These are phyloP conservation scores for Neurospora sp. DNA, from an alignment of 495 filamentous ascomycete species.

Conservation along the genomic window DNA sequence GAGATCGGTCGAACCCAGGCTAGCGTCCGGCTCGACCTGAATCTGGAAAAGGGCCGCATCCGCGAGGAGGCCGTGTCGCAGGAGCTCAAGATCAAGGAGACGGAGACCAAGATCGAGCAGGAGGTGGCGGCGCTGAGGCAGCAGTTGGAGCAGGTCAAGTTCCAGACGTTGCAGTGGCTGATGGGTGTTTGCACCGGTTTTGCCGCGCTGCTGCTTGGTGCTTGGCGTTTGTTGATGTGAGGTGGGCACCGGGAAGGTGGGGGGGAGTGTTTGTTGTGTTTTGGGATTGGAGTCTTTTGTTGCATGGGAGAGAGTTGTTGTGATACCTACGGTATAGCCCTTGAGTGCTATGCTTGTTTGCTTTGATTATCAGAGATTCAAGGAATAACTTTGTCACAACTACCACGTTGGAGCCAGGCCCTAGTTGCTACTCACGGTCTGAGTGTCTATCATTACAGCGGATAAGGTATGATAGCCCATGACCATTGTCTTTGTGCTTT, in stretches of 20 bases:
- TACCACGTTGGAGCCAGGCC: neutral
- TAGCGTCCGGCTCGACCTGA: slow-evolving; percentile 81
- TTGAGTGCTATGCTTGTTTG: neutral
- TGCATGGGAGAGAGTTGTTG: neutral
- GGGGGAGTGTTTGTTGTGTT: neutral
- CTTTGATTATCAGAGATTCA: neutral
- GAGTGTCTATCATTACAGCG: neutral
- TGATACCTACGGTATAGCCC: neutral
- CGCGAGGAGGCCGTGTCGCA: slow-evolving; percentile 94
- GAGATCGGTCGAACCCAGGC: slow-evolving; percentile 92
- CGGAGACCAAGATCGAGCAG: slow-evolving; percentile 96
- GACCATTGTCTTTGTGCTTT: neutral
- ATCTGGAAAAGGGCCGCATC: slow-evolving; percentile 94
- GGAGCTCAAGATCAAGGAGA: slow-evolving; percentile 98
- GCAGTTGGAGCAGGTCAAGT: slow-evolving; percentile 93
- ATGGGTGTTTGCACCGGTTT: slow-evolving; percentile 95
- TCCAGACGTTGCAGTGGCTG: slow-evolving; percentile 94
- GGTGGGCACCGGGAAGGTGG: neutral
- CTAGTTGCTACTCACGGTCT: neutral
- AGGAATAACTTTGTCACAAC: neutral
- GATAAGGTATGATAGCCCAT: neutral
- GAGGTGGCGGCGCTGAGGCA: slow-evolving; percentile 87
- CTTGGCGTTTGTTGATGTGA: slow-evolving; percentile 78
- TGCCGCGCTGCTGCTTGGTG: slow-evolving; percentile 87
- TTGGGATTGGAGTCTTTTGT: neutral